These are phyloP conservation scores for Boechera stricta DNA, from an alignment of 345 rosid genomes.

Conservation along the genomic window DNA sequence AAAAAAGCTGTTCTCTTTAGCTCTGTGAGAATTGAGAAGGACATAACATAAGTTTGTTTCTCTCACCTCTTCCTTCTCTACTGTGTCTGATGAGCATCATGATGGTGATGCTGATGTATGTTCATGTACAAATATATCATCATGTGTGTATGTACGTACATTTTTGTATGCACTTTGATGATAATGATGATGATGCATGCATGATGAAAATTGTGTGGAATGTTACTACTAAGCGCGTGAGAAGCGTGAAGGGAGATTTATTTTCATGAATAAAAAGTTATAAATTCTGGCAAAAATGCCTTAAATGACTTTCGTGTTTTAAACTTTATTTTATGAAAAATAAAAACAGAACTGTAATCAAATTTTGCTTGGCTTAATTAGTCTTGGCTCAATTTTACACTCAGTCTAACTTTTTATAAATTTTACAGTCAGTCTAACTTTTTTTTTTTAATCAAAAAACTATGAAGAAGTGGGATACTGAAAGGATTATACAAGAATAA, in stretches of 20 bases:
- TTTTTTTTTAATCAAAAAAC: too few species aligned
- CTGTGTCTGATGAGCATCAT: constrained; percentile 31
- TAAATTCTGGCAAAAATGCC: background rate
- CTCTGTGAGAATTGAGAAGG: constrained; percentile 42
- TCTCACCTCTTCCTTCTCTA: constrained; percentile 25
- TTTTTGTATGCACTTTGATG: constrained; percentile 22
- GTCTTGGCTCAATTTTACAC: background rate
- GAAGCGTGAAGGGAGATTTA: constrained; percentile 17
- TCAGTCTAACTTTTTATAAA: background rate
- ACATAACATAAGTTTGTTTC: constrained; percentile 40
- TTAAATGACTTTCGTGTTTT: background rate
- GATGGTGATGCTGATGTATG: constrained; percentile 42
- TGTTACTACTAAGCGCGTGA: constrained; percentile 30
- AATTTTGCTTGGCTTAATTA: background rate
- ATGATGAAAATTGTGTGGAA: constrained; percentile 21
- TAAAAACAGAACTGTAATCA: background rate
- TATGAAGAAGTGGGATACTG: too few species aligned
- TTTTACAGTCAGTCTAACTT: too few species aligned
- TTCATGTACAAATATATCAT: constrained; percentile 40
- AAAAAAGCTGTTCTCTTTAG: constrained; percentile 35
- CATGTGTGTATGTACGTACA: constrained; percentile 35
- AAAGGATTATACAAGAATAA: too few species aligned
- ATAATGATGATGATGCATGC: constrained; percentile 21
- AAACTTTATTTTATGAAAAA: background rate
- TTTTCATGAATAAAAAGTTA: background rate